A percentile compares a stretch with the other conserved stretches of the same genome.
phyloP scores from a whole-genome alignment of 2,329 filamentous ascomycete species.

The Colletotrichum plurivorum region DNA sequence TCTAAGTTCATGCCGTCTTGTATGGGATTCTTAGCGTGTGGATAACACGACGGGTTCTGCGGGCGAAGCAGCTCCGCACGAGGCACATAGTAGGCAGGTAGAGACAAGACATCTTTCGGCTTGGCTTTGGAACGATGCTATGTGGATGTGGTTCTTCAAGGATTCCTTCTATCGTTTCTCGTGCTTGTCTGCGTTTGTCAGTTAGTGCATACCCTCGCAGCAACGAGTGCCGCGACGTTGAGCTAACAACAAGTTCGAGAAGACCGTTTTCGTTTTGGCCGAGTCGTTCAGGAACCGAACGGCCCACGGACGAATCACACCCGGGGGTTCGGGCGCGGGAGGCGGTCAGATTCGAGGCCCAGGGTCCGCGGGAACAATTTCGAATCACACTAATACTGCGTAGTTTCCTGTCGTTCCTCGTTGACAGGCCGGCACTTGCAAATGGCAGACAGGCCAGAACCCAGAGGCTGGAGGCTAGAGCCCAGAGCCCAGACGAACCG shows the following conservation, averaged over 20 bases:
- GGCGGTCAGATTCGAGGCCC: conserved; percentile 19
- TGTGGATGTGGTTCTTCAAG: conserved; percentile 6
- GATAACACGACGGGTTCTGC: conserved; percentile 5
- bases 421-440: conserved; percentile 35
- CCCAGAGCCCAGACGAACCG: conserved; percentile 8
- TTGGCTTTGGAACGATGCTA: conserved; percentile 3
- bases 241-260: conserved; percentile 13
- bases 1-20: conserved; percentile 25
- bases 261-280: background rate
- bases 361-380: conserved; percentile 11
- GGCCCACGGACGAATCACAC: conserved; percentile 12
- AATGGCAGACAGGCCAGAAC: background rate
- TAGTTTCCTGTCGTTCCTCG: conserved; percentile 18
- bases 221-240: conserved; percentile 15
- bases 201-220: background rate
- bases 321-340: background rate
- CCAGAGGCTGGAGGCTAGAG: too few species aligned
- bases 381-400: conserved; percentile 4
- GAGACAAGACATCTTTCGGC: too few species aligned
- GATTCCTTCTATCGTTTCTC: background rate
- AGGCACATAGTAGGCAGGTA: background rate
- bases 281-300: conserved; percentile 1
- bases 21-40: conserved; percentile 26
- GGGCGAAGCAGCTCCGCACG: background rate
- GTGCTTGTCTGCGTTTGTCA: background rate